phyloP scores from a whole-genome alignment of 768 basidiomycete genomes.

The Mycena filopes region DNA sequence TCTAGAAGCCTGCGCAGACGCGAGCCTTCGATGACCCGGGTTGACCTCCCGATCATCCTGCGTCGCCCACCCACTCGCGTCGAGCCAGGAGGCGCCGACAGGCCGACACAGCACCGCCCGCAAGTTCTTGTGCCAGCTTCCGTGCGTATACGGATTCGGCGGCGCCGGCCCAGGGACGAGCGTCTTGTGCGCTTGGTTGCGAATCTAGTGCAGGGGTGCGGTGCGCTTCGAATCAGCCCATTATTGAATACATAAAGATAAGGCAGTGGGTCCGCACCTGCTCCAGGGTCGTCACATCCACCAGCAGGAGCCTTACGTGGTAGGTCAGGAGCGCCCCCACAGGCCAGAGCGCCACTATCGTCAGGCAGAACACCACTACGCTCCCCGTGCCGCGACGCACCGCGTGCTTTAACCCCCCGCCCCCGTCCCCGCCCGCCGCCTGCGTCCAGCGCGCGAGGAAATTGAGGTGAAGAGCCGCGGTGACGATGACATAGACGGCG shows the following conservation, averaged over 20 bases:
- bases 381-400: conserved; percentile 74
- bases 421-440: too few relatives aligned
- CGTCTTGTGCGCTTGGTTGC: conserved; percentile 85
- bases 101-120: conserved; percentile 84
- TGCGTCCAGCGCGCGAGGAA: conserved; percentile 56
- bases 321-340: conserved; percentile 82
- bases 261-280: conserved; percentile 62
- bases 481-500: conserved; percentile 80
- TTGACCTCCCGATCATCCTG: conserved; percentile 82
- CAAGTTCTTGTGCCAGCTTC: conserved; percentile 79
- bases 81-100: conserved; percentile 82
- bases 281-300: conserved; percentile 95
- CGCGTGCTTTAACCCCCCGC: conserved; percentile 51
- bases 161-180: conserved; percentile 73
- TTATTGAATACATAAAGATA: too few relatives aligned
- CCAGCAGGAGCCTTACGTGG: conserved; percentile 83
- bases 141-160: conserved; percentile 89
- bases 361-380: conserved; percentile 81
- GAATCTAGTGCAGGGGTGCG: conserved; percentile 73
- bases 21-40: conserved; percentile 56
- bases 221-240: too few relatives aligned
- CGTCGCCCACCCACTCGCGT: conserved; percentile 66
- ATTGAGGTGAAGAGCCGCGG: conserved; percentile 84
- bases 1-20: too few relatives aligned
- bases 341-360: conserved; percentile 83